Evolutionary conservation across 2,329 filamentous ascomycete species (phyloP), one percentile per base, ranked within the genome.

Genomic region (Fusarium nisikadoi): DNA sequence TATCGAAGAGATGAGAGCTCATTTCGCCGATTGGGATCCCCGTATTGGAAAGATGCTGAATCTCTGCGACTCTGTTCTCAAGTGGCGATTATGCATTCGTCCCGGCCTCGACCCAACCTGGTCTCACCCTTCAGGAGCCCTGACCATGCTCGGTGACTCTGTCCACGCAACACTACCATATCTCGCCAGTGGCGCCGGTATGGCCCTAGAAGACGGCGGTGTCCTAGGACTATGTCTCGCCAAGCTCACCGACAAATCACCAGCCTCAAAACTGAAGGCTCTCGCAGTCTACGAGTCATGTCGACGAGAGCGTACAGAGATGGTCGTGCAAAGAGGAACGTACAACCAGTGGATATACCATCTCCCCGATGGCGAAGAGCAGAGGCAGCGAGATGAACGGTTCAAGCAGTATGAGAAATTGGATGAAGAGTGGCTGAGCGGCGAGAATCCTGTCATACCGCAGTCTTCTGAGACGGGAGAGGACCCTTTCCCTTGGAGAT

Each of bases 331-430:
- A 16, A 80, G 89, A 5, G 89, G 90, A 0, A 90, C 88, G n/a
- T 77, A 85, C 17, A 88, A 92, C 69, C 89, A 91, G 73, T 85
- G 86, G 74, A 81, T 91, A 3, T 91, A 91, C 58, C 89, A 91
- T 69, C 79, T 91, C 5, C 84, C 86, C 9, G 89, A 92, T 68
- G 90, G 89, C 0, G 77, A 81, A 1, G 86, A 88, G 65, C 90
- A 91, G 76, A 71, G 82, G 57, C 84, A 87, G 54, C 81, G 89
- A 2, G 58, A 61, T 16, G 31, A 61, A 4, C 27, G 58, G 13
- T 57, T 61, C n/a, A 33, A 7, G 1, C 38, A 61, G 4, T 61
- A 56, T 23, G 57, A 38, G 7, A 56, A 56, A 20, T 41, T 17
- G 20, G 57, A 61, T 19, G 12, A 61, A n/a, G 57, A 61, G 57